These are phyloP conservation scores for Phoma sp. DNA, from an alignment of 2,329 filamentous ascomycete species.

Conservation along the genomic window DNA sequence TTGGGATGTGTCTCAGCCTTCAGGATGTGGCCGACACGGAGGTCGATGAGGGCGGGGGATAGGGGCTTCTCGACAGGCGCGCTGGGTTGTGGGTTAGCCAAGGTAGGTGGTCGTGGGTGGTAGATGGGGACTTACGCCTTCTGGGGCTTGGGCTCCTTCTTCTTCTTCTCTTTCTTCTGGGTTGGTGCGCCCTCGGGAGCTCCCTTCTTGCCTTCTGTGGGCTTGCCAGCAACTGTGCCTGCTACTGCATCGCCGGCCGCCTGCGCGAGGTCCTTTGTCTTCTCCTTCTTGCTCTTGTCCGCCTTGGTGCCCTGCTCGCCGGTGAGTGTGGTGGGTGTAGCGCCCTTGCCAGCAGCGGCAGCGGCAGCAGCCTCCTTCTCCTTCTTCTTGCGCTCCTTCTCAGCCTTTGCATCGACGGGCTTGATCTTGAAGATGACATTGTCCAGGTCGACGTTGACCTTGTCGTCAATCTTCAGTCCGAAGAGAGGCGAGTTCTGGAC, in stretches of 20 bases:
- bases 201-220: constrained; percentile 18
- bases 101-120: background rate
- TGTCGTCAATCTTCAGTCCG: constrained; percentile 74
- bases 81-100: constrained; percentile 37
- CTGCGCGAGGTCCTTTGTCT: constrained; percentile 60
- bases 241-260: constrained; percentile 59
- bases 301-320: constrained; percentile 43
- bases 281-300: constrained; percentile 54
- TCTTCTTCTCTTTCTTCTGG: constrained; percentile 84
- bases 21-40: constrained; percentile 95
- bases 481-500: constrained; percentile 84
- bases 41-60: constrained; percentile 86
- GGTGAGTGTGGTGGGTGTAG: constrained; percentile 48
- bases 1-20: constrained; percentile 96
- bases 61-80: constrained; percentile 73
- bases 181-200: constrained; percentile 51
- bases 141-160: constrained; percentile 78
- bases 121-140: constrained; percentile 45
- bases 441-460: constrained; percentile 77
- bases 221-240: constrained; percentile 53
- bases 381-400: constrained; percentile 97
- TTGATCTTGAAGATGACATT: constrained; percentile 88
- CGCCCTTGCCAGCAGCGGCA: constrained; percentile 59
- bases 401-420: constrained; percentile 86
- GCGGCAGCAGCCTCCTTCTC: constrained; percentile 73